A percentile compares a stretch with the other conserved stretches of the same genome.
phyloP scores from a whole-genome alignment of 2,329 filamentous ascomycete genomes.

The Aurifilum marmelostoma region DNA sequence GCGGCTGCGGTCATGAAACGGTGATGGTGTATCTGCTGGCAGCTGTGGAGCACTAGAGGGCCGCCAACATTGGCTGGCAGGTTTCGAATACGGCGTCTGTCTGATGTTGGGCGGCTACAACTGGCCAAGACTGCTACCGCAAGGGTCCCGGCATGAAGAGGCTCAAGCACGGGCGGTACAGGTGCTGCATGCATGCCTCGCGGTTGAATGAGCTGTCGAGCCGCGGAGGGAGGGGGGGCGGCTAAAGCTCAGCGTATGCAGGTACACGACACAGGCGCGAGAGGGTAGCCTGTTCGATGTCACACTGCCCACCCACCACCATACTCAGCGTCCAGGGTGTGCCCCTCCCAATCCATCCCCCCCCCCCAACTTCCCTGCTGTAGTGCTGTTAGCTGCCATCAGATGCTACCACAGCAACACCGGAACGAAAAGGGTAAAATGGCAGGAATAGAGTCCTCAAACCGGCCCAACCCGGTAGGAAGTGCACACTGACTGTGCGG shows the following conservation, averaged over 20 bases:
- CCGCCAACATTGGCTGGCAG: slow-evolving; percentile 55
- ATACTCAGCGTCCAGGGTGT: background rate
- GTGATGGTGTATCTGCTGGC: slow-evolving; percentile 53
- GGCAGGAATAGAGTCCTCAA: background rate
- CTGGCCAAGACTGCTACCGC: slow-evolving; percentile 31
- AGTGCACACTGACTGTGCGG: background rate
- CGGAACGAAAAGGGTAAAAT: background rate
- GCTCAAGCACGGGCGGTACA: slow-evolving; percentile 19
- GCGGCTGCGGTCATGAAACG: slow-evolving; percentile 54
- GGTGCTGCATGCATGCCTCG: slow-evolving; percentile 9
- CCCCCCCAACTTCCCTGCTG: too few species aligned
- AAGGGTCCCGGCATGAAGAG: slow-evolving; percentile 22
- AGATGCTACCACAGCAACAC: background rate
- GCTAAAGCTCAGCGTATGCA: slow-evolving; percentile 24
- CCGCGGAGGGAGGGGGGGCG: slow-evolving; percentile 19
- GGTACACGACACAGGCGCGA: background rate
- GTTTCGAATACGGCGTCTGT: slow-evolving; percentile 50
- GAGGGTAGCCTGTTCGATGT: background rate
- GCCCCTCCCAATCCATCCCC: too few species aligned
- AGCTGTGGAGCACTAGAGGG: slow-evolving; percentile 44
- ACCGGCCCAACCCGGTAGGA: background rate
- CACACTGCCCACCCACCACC: background rate
- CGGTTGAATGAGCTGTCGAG: slow-evolving; percentile 9
- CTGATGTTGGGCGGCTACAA: slow-evolving; percentile 52
- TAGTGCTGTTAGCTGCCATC: background rate